Evolutionary conservation across 2,329 filamentous ascomycete species (phyloP).

Genomic region (Amauroascus niger): DNA sequence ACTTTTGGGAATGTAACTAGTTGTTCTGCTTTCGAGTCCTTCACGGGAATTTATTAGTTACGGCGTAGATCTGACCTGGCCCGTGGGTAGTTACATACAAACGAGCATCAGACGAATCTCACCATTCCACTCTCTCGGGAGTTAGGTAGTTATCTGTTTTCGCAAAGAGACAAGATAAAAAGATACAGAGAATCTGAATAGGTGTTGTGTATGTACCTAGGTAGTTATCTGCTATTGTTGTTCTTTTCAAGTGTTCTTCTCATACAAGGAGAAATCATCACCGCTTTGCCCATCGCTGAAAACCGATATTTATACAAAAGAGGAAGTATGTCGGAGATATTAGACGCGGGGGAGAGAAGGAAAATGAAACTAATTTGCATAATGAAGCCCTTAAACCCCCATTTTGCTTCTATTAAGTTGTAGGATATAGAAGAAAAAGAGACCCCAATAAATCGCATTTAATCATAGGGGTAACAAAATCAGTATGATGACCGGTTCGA

Average conservation of each 20-base stretch:
- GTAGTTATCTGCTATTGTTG: conserved; percentile 1
- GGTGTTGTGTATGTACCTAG: not conserved
- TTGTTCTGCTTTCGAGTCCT: no score
- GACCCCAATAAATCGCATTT: not conserved
- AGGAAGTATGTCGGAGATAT: not conserved
- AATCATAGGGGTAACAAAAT: not conserved
- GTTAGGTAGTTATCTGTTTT: no score
- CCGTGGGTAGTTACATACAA: no score
- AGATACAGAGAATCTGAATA: not conserved
- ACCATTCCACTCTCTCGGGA: no score
- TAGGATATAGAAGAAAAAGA: not conserved
- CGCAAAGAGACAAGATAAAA: not conserved
- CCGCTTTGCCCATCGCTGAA: conserved; percentile 4
- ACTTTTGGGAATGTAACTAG: no score
- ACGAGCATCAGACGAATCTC: no score
- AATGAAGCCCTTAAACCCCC: not conserved
- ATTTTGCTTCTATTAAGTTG: conserved; percentile 3
- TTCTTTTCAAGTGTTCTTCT: not conserved
- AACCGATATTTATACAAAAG: conserved; percentile 12
- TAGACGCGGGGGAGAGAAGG: not conserved
- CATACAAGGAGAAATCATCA: conserved; percentile 3
- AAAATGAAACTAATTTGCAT: not conserved
- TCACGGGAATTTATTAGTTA: no score
- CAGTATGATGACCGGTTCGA: not conserved
- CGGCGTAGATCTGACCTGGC: no score